Evolutionary conservation across 306 rosid species (phyloP), one percentile per base, ranked within the genome.

Genomic region (Corylus avellana): DNA sequence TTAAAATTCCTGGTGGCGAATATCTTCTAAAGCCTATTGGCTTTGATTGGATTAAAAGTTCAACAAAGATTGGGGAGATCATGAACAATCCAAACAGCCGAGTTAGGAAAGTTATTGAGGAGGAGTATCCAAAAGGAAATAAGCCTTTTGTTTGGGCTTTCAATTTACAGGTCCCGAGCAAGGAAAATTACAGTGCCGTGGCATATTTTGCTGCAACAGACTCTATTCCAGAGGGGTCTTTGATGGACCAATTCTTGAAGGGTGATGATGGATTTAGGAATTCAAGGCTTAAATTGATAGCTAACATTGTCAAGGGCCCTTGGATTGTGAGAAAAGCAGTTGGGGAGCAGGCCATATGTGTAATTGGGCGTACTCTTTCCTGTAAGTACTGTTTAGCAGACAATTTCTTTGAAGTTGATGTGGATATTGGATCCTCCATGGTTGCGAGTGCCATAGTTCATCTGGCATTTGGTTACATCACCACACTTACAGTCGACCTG

Each of bases 81-180:
- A 71, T 94, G 68, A 84, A 82, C 76, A 77, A 90, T 81, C 97
- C 91, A 50, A 66, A 79, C 79, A 86, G 84, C 79, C 89, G 92
- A 54, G 80, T 94, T 16, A 80, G 87, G 77, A 92, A 83, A 83
- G 87, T 79, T 5, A 87, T 91, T 32, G 93, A 87, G 78, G 85
- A 91, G 0, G 84, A 89, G 85, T 94, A 86, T 84, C 88, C 88
- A 8, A 70, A 56, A 17, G 89, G 86, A 35, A 76, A 83, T 48
- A 91, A 84, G 83, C 98, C 98, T 75, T 91, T 94, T 48, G 77
- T 91, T 61, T 94, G 98, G 98, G 98, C 93, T 37, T 92, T 92
- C 78, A 94, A 92, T 87, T 88, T 94, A 75, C 97, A 94, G 88
- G 82, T 92, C 72, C 97, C 96, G 0, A 82, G 79, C 82, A 94